Evolutionary conservation across 2,329 filamentous ascomycete genomes (phyloP).

Genomic region (Chalara sp.): DNA sequence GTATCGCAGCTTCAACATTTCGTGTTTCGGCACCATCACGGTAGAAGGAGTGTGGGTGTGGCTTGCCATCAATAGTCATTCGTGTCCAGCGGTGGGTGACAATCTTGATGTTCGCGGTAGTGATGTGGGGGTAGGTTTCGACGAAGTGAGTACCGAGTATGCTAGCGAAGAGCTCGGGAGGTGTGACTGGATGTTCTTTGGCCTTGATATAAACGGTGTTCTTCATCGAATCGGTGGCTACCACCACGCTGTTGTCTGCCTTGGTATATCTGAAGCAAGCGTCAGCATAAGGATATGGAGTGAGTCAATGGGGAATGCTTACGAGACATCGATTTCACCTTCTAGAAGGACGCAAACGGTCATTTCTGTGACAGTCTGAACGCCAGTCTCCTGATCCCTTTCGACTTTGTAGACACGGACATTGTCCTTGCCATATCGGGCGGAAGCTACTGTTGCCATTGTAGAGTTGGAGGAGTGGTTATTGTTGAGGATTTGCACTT

Average conservation of each 20-base stretch:
- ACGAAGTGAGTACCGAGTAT: conserved; percentile 86
- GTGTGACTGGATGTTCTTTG: conserved; percentile 86
- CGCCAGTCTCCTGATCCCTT: conserved; percentile 65
- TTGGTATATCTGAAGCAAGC: conserved; percentile 64
- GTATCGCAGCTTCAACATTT: conserved; percentile 67
- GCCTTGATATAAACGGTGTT: conserved; percentile 94
- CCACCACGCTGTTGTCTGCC: conserved; percentile 90
- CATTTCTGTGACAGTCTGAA: conserved; percentile 88
- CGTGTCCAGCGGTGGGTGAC: conserved; percentile 87
- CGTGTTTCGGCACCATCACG: conserved; percentile 85
- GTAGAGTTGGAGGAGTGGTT: conserved; percentile 10
- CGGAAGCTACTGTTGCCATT: conserved; percentile 54
- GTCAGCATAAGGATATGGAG: conserved; percentile 1
- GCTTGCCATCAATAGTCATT: conserved; percentile 78
- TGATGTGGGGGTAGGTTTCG: conserved; percentile 81
- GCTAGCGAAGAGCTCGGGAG: conserved; percentile 85
- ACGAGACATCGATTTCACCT: conserved; percentile 83
- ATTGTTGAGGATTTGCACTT: too few relatives aligned
- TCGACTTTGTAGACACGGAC: conserved; percentile 96
- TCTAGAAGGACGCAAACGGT: conserved; percentile 89
- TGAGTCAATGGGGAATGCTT: conserved; percentile 27
- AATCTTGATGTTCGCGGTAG: conserved; percentile 73
- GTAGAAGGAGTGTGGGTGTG: conserved; percentile 92
- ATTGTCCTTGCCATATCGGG: conserved; percentile 93
- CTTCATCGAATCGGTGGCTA: conserved; percentile 97